These are phyloP conservation scores for Tetrapyrgos nigripes DNA, from an alignment of 1,284 basidiomycete species.

Conservation along the genomic window DNA sequence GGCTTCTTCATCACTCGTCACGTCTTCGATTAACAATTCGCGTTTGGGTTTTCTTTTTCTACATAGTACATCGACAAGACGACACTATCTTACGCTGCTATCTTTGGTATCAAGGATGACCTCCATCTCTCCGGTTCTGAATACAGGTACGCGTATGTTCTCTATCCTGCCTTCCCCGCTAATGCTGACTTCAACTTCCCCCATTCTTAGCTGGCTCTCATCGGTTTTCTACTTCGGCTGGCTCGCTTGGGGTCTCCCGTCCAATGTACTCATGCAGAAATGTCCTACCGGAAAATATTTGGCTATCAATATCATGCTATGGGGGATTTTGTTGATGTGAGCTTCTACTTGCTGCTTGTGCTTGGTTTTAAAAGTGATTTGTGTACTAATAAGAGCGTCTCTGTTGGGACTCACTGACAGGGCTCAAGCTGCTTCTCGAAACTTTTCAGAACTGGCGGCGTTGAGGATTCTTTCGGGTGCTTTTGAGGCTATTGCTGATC, in stretches of 20 bases:
- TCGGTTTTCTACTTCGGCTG: constrained; percentile 44
- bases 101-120: constrained; percentile 26
- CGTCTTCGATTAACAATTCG: not conserved
- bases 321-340: constrained; percentile 46
- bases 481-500: constrained; percentile 42
- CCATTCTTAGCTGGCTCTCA: constrained; percentile 30
- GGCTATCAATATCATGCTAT: constrained; percentile 48
- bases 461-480: constrained; percentile 47
- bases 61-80: constrained; percentile 33
- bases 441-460: constrained; percentile 42
- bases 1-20: not conserved
- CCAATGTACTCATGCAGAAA: constrained; percentile 50
- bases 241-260: constrained; percentile 43
- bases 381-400: no score
- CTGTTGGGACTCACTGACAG: not conserved
- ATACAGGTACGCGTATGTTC: constrained; percentile 17
- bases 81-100: constrained; percentile 31
- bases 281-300: constrained; percentile 47
- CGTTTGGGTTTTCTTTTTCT: not conserved
- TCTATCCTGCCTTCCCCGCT: not conserved
- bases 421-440: constrained; percentile 44
- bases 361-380: no score
- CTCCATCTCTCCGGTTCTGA: constrained; percentile 21
- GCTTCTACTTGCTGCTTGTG: not conserved
- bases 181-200: no score